Evolutionary conservation across 164 flowering plant species (phyloP).

Genomic region (Buxus sempervirens): DNA sequence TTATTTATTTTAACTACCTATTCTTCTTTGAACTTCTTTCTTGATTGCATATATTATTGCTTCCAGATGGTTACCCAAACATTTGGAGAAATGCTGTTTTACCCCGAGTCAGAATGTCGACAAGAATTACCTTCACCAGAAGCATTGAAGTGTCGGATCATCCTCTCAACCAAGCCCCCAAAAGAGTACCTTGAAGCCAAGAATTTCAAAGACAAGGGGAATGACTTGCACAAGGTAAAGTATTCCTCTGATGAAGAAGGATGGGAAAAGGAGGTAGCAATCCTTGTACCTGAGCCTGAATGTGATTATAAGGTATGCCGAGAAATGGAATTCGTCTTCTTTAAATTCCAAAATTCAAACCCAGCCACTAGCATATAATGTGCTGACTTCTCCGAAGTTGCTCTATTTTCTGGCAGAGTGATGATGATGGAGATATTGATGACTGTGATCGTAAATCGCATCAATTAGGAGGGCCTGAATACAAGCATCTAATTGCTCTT

Average conservation of each 20-base stretch:
- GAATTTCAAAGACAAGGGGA: constrained; percentile 22
- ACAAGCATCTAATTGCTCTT: constrained; percentile 45
- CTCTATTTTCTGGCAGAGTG: constrained; percentile 24
- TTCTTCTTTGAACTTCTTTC: background rate
- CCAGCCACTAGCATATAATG: background rate
- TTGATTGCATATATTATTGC: background rate
- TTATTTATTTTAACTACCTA: background rate
- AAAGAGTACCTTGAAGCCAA: constrained; percentile 58
- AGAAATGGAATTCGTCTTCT: background rate
- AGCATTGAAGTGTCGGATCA: constrained; percentile 49
- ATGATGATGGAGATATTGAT: constrained; percentile 24
- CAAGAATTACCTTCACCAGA: constrained; percentile 77
- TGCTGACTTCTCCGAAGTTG: background rate
- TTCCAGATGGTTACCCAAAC: constrained; percentile 61
- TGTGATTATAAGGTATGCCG: constrained; percentile 25
- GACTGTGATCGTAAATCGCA: constrained; percentile 9
- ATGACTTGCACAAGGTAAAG: constrained; percentile 20
- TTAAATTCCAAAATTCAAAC: background rate
- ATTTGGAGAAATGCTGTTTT: constrained; percentile 67
- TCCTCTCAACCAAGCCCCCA: constrained; percentile 91
- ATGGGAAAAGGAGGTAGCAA: constrained; percentile 19
- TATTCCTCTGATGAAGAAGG: constrained; percentile 45
- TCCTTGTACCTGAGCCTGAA: constrained; percentile 14
- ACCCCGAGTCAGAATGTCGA: constrained; percentile 49
- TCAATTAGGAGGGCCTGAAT: constrained; percentile 24